Evolutionary conservation across 2,329 filamentous ascomycete genomes (phyloP), one percentile per base, ranked within the genome.

Genomic region (Fusarium sp.): DNA sequence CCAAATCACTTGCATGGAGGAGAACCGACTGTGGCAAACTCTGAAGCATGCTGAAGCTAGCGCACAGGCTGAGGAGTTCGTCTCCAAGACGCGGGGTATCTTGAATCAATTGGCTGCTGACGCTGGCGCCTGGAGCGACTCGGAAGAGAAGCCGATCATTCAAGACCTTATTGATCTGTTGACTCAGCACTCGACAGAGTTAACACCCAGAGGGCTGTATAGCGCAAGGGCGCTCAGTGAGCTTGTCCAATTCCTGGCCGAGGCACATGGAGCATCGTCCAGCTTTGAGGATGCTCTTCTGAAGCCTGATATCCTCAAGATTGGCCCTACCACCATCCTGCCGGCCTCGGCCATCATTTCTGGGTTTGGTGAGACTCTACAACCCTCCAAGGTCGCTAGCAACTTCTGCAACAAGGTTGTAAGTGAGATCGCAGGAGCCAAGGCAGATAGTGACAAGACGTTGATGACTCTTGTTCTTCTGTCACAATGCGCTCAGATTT

Each of bases 391-490:
- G 68, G 65, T 80, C 2, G 79, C 87, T 27, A 86, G 81, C 60
- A 89, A 82, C 55, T 84, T 91, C 44, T 88, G 86, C 76, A 91
- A 91, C 74, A 85, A 87, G 17, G 82, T 92, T 1, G 82, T 91
- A 36, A 91, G 89, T 71, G 88, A 92, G 67, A 75, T 90, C n/a
- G 84, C 88, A 2, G 87, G 85, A 11, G 83, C 86, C 1, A 83
- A 82, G 8, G 78, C 82, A 0, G 77, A 81, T 2, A 77, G 81
- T 1, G 82, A 84, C 14, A 85, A 86, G 62, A 85, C 87, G 0
- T 77, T 88, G 18, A 79, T 82, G 33, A 83, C 82, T 0, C 79
- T 92, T 5, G 84, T 88, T 4, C 81, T 91, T 3, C 80, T 92
- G 8, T 87, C 90, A 22, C 81, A 86, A 12, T 86, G 84, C 62